Base-by-base conservation (phyloP, 139 green algal species). In the Diplosphaera chodatii region DNA sequence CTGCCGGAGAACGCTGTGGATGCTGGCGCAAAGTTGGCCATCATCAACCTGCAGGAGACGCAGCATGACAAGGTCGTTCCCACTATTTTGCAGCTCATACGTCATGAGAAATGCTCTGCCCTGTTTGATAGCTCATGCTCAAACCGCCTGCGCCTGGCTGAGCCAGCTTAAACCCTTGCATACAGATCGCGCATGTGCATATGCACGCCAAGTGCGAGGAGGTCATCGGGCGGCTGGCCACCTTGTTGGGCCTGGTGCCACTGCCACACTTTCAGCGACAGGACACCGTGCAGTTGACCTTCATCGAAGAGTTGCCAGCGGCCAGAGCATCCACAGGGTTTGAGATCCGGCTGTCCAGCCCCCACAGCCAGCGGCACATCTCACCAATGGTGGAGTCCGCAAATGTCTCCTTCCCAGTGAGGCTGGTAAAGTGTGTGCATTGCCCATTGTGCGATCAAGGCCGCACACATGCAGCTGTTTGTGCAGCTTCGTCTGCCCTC, bases 1-100 rank as follows among this genome's bases (percentile, higher is more conserved):
- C 78, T 98, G 32, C 93, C 93, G 1, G 63, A 89, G n/a, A 55
- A 68, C 1, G 85, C 84, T 0, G 31, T 70, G n/a, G 72, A 69
- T 33, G 69, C 72, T 55, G 87, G 85, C 6, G 91, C 91, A 27
- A 82, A 85, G 70, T 72, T 97, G 48, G 91, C 80, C 3, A 98
- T 98, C 40, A 78, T 98, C 65, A 97, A 98, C 74, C 80, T 97
- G 71, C 89, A 94, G 70, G 83, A 82, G 20, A 96, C 90, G 31
- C 83, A 83, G 20, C 88, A 88, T 66, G 84, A 89, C 73, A 85
- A 80, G 67, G 48, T 59, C n/a, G n/a, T n/a, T n/a, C n/a, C n/a
- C n/a, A n/a, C n/a, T n/a, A n/a, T 21, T 78, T 69, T 69, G 67
- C 40, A 22, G 69, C 25, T 48, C 40, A 21, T 78, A 81, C 16